These are phyloP conservation scores for Chaetomium sp. DNA, from an alignment of 2,329 filamentous ascomycete genomes.

Conservation along the genomic window DNA sequence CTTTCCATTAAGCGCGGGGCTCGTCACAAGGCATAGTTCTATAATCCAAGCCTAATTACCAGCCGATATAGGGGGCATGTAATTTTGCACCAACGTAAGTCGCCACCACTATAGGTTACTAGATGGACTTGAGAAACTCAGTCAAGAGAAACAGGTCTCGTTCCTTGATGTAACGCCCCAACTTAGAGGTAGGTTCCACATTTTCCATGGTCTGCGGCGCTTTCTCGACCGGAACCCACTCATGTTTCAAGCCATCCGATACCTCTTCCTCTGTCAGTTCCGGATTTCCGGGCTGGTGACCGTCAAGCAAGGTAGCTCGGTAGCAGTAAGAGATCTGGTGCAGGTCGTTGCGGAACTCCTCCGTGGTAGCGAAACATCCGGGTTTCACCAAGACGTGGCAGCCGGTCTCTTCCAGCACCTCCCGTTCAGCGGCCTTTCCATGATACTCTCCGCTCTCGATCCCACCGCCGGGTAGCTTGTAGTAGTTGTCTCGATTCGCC, in stretches of 20 bases:
- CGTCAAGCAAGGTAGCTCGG: conserved; percentile 1
- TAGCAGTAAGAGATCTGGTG: conserved; percentile 14
- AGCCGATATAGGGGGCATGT: no score
- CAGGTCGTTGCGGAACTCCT: conserved; percentile 6
- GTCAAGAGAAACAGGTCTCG: conserved; percentile 3
- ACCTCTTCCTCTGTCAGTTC: conserved; percentile 8
- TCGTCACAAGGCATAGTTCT: no score
- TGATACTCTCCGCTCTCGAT: conserved; percentile 9
- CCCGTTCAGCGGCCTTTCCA: conserved; percentile 4
- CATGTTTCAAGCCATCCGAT: conserved; percentile 4
- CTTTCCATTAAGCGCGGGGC: no score
- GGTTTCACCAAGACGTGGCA: background rate
- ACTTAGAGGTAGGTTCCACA: conserved; percentile 8
- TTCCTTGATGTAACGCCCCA: conserved; percentile 10
- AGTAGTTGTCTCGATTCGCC: conserved; percentile 10
- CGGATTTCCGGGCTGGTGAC: background rate
- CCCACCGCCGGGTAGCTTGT: conserved; percentile 14
- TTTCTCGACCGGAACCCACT: conserved; percentile 9
- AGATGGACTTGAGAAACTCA: background rate
- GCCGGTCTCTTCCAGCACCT: conserved; percentile 12
- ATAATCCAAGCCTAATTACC: no score
- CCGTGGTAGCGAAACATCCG: background rate
- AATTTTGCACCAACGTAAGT: no score
- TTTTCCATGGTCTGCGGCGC: conserved; percentile 2
- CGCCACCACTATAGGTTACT: no score